Base-by-base conservation (phyloP, 108 stramenopile genomes). In the Nitzschia sp. region DNA sequence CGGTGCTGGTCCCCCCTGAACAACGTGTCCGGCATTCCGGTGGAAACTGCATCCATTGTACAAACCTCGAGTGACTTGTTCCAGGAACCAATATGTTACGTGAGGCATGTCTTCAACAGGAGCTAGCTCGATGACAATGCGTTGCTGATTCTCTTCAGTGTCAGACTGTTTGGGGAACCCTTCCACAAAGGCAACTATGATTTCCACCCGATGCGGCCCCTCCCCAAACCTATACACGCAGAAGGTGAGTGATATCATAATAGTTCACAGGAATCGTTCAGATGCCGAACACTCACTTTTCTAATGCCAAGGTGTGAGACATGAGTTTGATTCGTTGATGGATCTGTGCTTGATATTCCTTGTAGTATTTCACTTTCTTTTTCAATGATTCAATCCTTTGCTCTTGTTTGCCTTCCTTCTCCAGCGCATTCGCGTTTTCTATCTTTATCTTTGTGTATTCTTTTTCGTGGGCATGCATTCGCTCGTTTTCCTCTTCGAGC, bases 91-190 rank as follows among this genome's bases (percentile, higher is more conserved):
- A 46, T 89, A 80, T 28, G 92, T 82, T 2, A 84, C 65, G 48
- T 92, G 87, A 11, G 96, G 93, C 90, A 97, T 89, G 27, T 78
- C 64, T 3, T 89, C 80, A 4, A 83, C 66, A 21, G 88, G 84
- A 34, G 90, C 89, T 59, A 89, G 56, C 80, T 94, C 92, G 31
- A 90, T 59, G 35, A 80, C 46, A 49, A 93, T 63, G 35, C 23
- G 21, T n/a, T 79, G 77, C 1, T 67, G 63, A 11, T 72, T 71
- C 27, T 53, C 65, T 1, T 75, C 72, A 58, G 64, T 68, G 27
- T 74, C 47, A 30, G 59, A 38, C 26, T 68, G 56, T 5, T 51
- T 11, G 30, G 59, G 72, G 66, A 61, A 57, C 21, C 73, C 38
- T n/a, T 59, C 69, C 45, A 70, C 72, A 51, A 88, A 83, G 34